These are phyloP conservation scores for Globisporangium nodosum DNA, from an alignment of 352 stramenopile species.

Conservation along the genomic window DNA sequence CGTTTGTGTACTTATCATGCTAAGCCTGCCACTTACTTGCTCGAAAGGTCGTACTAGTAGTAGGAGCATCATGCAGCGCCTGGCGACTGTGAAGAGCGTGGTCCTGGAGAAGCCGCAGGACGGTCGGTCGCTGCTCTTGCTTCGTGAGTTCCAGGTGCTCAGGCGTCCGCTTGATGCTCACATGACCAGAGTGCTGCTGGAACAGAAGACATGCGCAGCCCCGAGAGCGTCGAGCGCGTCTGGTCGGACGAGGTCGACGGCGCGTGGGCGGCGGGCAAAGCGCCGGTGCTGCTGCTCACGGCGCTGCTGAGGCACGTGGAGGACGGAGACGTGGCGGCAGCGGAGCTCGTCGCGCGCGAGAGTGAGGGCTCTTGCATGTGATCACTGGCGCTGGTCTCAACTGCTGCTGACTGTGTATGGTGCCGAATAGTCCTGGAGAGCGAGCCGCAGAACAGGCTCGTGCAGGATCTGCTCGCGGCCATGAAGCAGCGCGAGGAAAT, in stretches of 20 bases:
- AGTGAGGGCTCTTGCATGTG: constrained; percentile 25
- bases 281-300: constrained; percentile 45
- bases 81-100: constrained; percentile 23
- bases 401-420: neutral
- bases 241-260: constrained; percentile 62
- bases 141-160: neutral
- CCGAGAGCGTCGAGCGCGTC: constrained; percentile 44
- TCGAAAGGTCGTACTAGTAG: no score
- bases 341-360: constrained; percentile 33
- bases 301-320: constrained; percentile 51
- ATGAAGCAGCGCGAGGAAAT: constrained; percentile 58
- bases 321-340: constrained; percentile 45
- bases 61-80: constrained; percentile 21
- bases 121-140: neutral
- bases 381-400: neutral
- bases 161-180: neutral
- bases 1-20: neutral
- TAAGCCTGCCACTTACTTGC: no score
- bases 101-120: constrained; percentile 16
- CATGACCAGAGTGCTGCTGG: neutral
- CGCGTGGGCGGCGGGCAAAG: constrained; percentile 57
- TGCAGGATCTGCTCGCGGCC: constrained; percentile 52
- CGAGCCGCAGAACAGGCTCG: constrained; percentile 59
- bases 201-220: constrained; percentile 17
- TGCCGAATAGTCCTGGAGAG: constrained; percentile 34